Conservation (phyloP, 2,329 filamentous ascomycete genomes). For the Beauveria brongniartii region DNA sequence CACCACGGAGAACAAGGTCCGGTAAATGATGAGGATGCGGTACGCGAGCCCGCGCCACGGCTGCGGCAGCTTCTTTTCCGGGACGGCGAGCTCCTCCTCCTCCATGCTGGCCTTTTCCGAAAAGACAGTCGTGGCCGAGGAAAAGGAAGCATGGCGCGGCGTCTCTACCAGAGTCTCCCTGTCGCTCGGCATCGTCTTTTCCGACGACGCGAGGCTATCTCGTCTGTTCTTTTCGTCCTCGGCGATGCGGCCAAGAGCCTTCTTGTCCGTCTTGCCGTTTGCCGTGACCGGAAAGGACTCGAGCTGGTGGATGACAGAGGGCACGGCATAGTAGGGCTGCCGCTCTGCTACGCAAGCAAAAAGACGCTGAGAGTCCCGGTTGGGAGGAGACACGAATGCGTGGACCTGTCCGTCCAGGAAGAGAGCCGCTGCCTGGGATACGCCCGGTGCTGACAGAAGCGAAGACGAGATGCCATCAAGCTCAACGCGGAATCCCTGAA, state of each 20-base stretch:
- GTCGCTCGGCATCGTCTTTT: constrained; percentile 12
- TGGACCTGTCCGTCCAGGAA: constrained; percentile 40
- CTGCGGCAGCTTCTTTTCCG: constrained; percentile 32
- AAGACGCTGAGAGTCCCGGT: constrained; percentile 29
- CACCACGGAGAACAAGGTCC: constrained; percentile 46
- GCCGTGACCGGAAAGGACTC: constrained; percentile 39
- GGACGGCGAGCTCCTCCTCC: constrained; percentile 21
- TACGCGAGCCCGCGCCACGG: constrained; percentile 32
- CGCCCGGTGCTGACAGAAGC: constrained; percentile 35
- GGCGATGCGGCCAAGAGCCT: constrained; percentile 28
- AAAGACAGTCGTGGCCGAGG: constrained; percentile 19
- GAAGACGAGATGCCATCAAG: constrained; percentile 49
- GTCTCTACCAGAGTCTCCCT: constrained; percentile 20
- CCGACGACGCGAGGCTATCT: neutral
- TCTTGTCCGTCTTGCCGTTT: constrained; percentile 51
- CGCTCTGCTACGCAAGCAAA: constrained; percentile 31
- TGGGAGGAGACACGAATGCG: constrained; percentile 37
- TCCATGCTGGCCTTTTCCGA: constrained; percentile 19
- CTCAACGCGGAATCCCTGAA: constrained; percentile 49
- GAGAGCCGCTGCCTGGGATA: constrained; percentile 40
- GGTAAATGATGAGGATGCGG: constrained; percentile 45
- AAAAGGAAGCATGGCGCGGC: constrained; percentile 17
- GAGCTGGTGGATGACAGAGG: constrained; percentile 35
- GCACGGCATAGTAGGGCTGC: constrained; percentile 49
- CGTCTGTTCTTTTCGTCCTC: neutral